Conservation (phyloP, 2,329 filamentous ascomycete genomes). For the Orbilia oligospora region DNA sequence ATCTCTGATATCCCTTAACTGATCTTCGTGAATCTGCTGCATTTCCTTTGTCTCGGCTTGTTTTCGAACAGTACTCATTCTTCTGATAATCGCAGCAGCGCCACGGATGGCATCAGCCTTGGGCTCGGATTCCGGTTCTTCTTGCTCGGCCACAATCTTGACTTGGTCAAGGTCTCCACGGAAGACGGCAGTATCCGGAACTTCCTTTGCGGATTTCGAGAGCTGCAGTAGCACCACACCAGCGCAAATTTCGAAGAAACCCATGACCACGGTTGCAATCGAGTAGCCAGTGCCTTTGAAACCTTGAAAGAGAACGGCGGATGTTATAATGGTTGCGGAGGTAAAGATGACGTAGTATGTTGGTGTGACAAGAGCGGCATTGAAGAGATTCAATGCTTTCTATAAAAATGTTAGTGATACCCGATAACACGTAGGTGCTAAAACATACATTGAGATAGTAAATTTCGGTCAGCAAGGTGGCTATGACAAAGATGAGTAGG, state of each 20-base stretch:
- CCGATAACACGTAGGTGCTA: neutral
- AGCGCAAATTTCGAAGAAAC: slow-evolving; percentile 92
- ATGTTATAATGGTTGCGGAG: slow-evolving; percentile 93
- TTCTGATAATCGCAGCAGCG: slow-evolving; percentile 86
- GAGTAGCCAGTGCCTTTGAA: slow-evolving; percentile 87
- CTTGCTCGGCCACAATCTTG: slow-evolving; percentile 92
- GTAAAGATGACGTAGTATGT: slow-evolving; percentile 99
- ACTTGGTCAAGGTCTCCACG: slow-evolving; percentile 94
- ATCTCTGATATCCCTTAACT: slow-evolving; percentile 77
- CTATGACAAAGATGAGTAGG: slow-evolving; percentile 87
- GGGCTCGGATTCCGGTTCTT: slow-evolving; percentile 95
- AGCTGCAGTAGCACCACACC: slow-evolving; percentile 93
- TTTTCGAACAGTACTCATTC: slow-evolving; percentile 81
- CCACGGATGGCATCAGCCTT: slow-evolving; percentile 97
- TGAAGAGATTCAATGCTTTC: slow-evolving; percentile 99
- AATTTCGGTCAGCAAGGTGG: slow-evolving; percentile 92
- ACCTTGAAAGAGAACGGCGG: slow-evolving; percentile 89
- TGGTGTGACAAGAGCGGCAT: slow-evolving; percentile 94
- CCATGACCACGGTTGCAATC: slow-evolving; percentile 83
- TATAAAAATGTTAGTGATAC: slow-evolving; percentile 67
- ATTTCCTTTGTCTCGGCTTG: slow-evolving; percentile 86
- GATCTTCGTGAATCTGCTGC: slow-evolving; percentile 83
- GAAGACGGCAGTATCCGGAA: slow-evolving; percentile 93
- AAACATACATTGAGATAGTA: slow-evolving; percentile 90
- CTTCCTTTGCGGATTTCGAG: slow-evolving; percentile 98